Conservation (phyloP, 176 grass and related monocot species). For the Elymus sibiricus region DNA sequence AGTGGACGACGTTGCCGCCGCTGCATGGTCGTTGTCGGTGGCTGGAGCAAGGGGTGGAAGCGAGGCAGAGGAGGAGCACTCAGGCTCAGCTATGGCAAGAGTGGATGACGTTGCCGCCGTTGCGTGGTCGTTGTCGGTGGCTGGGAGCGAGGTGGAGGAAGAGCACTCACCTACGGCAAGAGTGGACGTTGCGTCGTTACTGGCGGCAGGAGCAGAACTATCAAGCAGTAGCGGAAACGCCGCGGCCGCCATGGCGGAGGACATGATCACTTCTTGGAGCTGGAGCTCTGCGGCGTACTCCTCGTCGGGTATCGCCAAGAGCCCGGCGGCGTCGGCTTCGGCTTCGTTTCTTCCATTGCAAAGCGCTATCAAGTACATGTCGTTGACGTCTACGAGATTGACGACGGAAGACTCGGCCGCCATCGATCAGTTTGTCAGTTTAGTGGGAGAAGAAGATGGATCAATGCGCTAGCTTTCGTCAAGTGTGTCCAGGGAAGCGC, state of each 20-base stretch:
- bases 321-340: not conserved
- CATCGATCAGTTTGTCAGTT: no score
- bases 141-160: no score
- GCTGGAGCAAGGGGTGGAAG: not conserved
- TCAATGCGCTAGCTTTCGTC: no score
- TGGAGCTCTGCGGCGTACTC: conserved; percentile 59
- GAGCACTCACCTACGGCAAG: no score
- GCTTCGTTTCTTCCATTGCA: conserved; percentile 6
- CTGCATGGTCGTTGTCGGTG: not conserved
- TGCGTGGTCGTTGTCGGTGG: no score
- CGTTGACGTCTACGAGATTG: not conserved
- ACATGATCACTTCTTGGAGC: conserved; percentile 59
- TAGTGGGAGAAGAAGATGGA: no score
- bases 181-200: not conserved
- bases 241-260: conserved; percentile 3
- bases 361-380: conserved; percentile 51
- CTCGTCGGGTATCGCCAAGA: conserved; percentile 39
- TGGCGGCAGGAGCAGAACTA: not conserved
- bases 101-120: no score
- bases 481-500: no score
- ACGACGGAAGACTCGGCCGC: conserved; percentile 30
- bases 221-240: not conserved
- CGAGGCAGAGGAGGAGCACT: not conserved
- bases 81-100: not conserved
- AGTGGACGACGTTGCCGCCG: not conserved